Base-by-base conservation (phyloP, 1,284 basidiomycete genomes). In the Puccinia polysora region DNA sequence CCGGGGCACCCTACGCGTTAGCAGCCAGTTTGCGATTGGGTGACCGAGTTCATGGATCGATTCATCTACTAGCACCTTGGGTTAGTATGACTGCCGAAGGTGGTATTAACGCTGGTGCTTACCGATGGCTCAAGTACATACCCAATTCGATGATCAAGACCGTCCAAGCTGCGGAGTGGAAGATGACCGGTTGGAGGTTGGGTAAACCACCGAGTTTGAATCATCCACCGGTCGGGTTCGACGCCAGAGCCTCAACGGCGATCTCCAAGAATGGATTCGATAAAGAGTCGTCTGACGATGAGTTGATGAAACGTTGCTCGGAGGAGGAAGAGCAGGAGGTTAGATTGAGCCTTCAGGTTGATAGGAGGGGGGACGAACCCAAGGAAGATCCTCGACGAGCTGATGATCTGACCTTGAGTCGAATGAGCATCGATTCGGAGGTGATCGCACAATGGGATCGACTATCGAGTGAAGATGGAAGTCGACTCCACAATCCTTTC, bases 81-180 rank as follows among this genome's bases (percentile, higher is more conserved):
- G 91, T 97, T 20, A 89, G 89, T 28, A 86, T 89, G 45, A 87
- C 87, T 56, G 80, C 81, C 45, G 93, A 94, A 79, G 88, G 85
- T 76, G 88, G 92, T 8, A 47, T 68, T 8, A 56, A 68, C 36
- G 65, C 65, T 7, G 65, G 65, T 18, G 25, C 30, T 20, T 97
- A 96, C 82, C 93, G 90, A 78, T 97, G 93, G 92, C 84, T 98
- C 73, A 95, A 93, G 79, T 97, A 94, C 79, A 88, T 98, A 0
- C 95, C 95, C 0, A 92, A 91, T 74, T 88, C 89, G 23, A 85
- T 98, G 50, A 84, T 98, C 76, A 92, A 90, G 82, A 94, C 92
- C 0, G 95, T 94, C 0, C 92, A 96, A 78, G 91, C 91, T 2
- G 95, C 95, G 0, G 95, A 98, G 77, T 97, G 93, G 93, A 91